A percentile compares a stretch with the other conserved stretches of the same genome.
Evolutionary conservation across 1,284 basidiomycete species (phyloP).

Genomic region (Afroboletus lepidellus): DNA sequence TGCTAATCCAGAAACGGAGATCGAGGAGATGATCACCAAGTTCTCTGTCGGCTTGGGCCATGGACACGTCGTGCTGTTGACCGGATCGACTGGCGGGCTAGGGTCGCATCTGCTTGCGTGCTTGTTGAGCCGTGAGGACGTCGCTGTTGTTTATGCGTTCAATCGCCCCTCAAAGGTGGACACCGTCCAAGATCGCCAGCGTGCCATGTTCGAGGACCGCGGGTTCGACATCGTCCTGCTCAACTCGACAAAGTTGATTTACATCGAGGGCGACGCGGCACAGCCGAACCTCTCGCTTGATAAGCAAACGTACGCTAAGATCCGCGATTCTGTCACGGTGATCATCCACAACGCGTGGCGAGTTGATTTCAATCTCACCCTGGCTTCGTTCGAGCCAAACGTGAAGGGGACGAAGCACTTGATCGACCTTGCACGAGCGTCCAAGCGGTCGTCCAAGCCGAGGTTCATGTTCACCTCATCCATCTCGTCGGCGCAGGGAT

Average conservation of each 20-base stretch:
- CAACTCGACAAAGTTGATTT: conserved; percentile 29
- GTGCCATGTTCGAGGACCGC: conserved; percentile 28
- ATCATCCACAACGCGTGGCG: conserved; percentile 13
- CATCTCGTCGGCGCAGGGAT: conserved; percentile 21
- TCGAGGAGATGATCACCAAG: neutral
- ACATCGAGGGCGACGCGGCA: conserved; percentile 30
- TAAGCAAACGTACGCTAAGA: conserved; percentile 19
- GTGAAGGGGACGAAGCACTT: conserved; percentile 30
- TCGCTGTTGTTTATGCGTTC: conserved; percentile 32
- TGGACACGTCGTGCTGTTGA: conserved; percentile 27
- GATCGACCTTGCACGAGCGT: conserved; percentile 34
- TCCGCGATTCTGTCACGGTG: conserved; percentile 23
- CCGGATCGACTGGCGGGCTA: conserved; percentile 33
- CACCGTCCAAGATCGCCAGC: conserved; percentile 27
- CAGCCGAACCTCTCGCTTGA: conserved; percentile 28
- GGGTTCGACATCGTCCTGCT: conserved; percentile 32
- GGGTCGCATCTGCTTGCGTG: conserved; percentile 31
- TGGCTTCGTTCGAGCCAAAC: conserved; percentile 36
- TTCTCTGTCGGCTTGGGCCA: neutral
- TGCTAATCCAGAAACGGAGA: neutral
- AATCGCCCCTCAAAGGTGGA: conserved; percentile 26
- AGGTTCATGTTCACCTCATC: conserved; percentile 36
- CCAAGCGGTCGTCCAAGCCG: conserved; percentile 13
- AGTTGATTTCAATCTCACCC: conserved; percentile 37
- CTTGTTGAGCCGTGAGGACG: conserved; percentile 18